A percentile compares a stretch with the other conserved stretches of the same genome.
phyloP scores from a whole-genome alignment of 176 grass and related monocot genomes.

The Rhynchospora pubera region DNA sequence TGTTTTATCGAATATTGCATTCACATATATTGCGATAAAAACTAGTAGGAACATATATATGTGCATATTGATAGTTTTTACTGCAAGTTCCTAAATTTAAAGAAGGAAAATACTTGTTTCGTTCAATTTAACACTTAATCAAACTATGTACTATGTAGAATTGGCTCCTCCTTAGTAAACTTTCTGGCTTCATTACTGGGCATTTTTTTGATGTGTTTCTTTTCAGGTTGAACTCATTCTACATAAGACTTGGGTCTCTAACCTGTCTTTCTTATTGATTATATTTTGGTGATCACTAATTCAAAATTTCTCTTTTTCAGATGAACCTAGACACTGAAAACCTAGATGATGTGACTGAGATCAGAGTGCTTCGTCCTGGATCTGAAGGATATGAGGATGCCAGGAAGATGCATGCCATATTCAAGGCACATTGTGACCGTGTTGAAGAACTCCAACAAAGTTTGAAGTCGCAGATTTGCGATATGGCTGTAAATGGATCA shows the following conservation, averaged over 20 bases:
- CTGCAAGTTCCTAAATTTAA: too few relatives aligned
- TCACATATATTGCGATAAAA: too few relatives aligned
- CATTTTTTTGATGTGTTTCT: background rate
- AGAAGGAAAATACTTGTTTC: too few relatives aligned
- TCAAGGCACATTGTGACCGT: background rate
- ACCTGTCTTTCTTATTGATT: background rate
- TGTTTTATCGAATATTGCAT: too few relatives aligned
- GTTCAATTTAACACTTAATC: too few relatives aligned
- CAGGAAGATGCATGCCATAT: background rate
- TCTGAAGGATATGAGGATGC: constrained; percentile 7
- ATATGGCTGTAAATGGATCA: constrained; percentile 2
- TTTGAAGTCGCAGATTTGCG: background rate
- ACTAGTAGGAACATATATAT: too few relatives aligned
- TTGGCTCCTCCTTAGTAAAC: too few relatives aligned
- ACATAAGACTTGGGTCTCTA: background rate
- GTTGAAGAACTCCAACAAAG: background rate
- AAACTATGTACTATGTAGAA: too few relatives aligned
- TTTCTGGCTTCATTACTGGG: too few relatives aligned
- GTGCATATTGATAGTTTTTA: too few relatives aligned
- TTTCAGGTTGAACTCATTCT: background rate
- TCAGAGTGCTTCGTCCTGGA: constrained; percentile 13
- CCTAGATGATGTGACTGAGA: background rate
- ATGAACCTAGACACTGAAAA: background rate
- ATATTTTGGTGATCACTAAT: background rate
- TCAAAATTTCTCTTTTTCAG: background rate